Percentiles rank a stretch among this genome's conserved stretches.
These are phyloP conservation scores for Glonium stellatum DNA, from an alignment of 495 filamentous ascomycete species.

Conservation along the genomic window DNA sequence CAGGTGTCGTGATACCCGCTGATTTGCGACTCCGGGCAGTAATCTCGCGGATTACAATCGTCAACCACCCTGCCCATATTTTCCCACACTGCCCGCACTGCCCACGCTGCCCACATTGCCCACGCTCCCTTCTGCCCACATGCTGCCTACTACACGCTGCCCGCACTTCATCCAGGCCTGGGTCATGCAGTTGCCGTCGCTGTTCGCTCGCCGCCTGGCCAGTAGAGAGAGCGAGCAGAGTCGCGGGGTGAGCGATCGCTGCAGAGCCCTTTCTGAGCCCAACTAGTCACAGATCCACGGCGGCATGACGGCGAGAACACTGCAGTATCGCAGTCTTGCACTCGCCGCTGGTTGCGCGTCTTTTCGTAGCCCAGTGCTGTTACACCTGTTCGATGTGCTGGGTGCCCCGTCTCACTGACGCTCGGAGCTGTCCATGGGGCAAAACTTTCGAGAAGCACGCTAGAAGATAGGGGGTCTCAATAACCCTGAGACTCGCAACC, in stretches of 20 bases:
- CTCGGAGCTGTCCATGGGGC: conserved; percentile 1
- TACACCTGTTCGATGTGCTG: conserved; percentile 12
- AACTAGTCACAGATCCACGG: not conserved
- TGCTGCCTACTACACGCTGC: too few species aligned
- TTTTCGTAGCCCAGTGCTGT: conserved; percentile 3
- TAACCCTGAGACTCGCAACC: not conserved
- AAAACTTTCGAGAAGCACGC: conserved; percentile 23
- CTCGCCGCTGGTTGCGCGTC: not conserved
- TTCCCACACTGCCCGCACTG: not conserved
- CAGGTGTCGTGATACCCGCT: not conserved
- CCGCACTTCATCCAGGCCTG: too few species aligned
- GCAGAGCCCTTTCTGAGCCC: too few species aligned
- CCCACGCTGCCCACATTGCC: not conserved
- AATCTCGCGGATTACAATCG: not conserved
- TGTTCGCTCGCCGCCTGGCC: too few species aligned
- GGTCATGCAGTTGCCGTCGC: too few species aligned
- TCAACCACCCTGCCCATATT: not conserved
- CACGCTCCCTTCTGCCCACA: not conserved
- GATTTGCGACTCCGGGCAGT: not conserved
- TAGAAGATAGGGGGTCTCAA: conserved; percentile 18
- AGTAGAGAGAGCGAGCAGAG: too few species aligned
- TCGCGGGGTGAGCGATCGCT: too few species aligned
- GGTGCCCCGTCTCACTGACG: not conserved
- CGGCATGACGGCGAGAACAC: not conserved
- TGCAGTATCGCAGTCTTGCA: not conserved